phyloP scores from a whole-genome alignment of 495 filamentous ascomycete species.

The Friedmanniomyces simplex region DNA sequence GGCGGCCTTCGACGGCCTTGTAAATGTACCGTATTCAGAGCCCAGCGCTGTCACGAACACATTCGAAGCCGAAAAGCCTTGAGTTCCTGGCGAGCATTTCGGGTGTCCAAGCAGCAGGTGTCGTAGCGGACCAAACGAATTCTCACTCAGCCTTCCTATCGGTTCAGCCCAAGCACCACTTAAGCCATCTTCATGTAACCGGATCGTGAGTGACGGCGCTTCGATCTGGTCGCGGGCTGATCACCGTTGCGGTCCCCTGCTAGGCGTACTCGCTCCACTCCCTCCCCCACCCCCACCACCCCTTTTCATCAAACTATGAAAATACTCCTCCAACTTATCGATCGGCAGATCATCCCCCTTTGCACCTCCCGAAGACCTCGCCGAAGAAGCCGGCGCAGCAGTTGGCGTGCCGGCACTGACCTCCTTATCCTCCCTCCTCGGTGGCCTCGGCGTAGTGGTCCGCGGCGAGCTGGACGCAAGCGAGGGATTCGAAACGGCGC shows the following conservation, averaged over 20 bases:
- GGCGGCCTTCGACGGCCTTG: neutral
- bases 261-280: constrained; percentile 12
- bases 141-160: too few relatives aligned
- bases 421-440: constrained; percentile 8
- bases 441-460: constrained; percentile 3
- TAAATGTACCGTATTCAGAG: neutral
- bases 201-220: too few relatives aligned
- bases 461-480: neutral
- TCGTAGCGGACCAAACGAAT: too few relatives aligned
- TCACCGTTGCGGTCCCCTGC: constrained; percentile 4
- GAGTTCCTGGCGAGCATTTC: too few relatives aligned
- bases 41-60: too few relatives aligned
- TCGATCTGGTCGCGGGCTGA: too few relatives aligned
- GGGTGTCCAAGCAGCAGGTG: too few relatives aligned
- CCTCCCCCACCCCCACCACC: constrained; percentile 13
- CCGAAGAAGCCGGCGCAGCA: neutral
- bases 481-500: neutral
- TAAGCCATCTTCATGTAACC: too few relatives aligned
- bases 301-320: constrained; percentile 14
- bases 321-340: constrained; percentile 21
- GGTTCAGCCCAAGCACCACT: too few relatives aligned
- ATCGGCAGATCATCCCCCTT: constrained; percentile 1
- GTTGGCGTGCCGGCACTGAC: neutral
- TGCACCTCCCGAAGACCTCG: neutral
- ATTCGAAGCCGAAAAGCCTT: too few relatives aligned